phyloP scores from a whole-genome alignment of 164 flowering plant species.

The Vitis labrusca region DNA sequence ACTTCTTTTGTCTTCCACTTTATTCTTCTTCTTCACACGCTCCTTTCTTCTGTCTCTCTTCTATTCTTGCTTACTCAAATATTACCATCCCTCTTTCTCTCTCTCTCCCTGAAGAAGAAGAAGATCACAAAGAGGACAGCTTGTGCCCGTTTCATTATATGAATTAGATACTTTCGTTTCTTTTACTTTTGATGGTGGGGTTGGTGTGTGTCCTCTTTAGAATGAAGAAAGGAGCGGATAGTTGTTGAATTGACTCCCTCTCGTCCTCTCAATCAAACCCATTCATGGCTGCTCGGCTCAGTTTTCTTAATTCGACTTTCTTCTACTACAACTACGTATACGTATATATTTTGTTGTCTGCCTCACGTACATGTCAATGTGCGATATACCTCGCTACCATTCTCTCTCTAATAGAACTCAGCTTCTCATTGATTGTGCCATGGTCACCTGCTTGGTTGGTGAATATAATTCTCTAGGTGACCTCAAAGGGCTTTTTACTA shows the following conservation, averaged over 20 bases:
- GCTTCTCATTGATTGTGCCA: no score
- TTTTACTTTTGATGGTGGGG: conserved; percentile 28
- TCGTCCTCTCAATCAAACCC: background rate
- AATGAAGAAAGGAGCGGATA: conserved; percentile 24
- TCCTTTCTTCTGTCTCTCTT: conserved; percentile 13
- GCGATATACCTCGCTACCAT: no score
- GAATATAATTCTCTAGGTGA: no score
- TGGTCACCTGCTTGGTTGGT: no score
- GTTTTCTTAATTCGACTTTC: background rate
- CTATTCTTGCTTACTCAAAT: background rate
- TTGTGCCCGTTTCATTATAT: conserved; percentile 8
- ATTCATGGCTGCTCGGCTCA: background rate
- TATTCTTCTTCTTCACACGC: conserved; percentile 16
- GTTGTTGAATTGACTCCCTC: conserved; percentile 19
- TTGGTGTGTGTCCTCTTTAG: conserved; percentile 32
- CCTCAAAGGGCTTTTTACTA: no score
- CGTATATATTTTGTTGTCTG: background rate
- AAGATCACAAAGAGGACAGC: background rate
- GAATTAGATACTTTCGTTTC: conserved; percentile 13
- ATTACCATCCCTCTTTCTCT: conserved; percentile 6
- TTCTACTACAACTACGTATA: background rate
- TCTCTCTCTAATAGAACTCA: no score
- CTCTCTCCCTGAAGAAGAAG: background rate
- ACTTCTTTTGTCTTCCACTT: conserved; percentile 6
- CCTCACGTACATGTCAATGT: background rate